Evolutionary conservation across 805 yeast species (phyloP).

Genomic region (Candida boidinii): DNA sequence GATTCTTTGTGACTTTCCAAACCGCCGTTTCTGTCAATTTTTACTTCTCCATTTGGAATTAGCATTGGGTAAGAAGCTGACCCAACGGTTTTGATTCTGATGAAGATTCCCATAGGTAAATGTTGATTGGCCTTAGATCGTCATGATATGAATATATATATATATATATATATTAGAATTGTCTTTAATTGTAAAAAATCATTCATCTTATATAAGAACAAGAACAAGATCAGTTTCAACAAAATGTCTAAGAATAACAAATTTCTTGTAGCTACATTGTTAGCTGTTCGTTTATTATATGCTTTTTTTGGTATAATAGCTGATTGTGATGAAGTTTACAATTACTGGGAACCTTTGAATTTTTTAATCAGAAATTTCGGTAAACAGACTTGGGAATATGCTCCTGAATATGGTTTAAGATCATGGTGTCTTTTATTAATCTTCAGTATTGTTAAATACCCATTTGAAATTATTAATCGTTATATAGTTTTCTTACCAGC

Average conservation of each 20-base stretch:
- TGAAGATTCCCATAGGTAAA: no score
- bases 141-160: no score
- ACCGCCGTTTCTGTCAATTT: no score
- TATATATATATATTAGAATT: no score
- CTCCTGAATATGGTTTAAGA: slow-evolving; percentile 81
- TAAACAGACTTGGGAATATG: slow-evolving; percentile 93
- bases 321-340: slow-evolving; percentile 89
- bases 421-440: slow-evolving; percentile 74
- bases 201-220: not conserved
- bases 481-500: not conserved
- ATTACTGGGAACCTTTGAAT: slow-evolving; percentile 93
- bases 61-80: no score
- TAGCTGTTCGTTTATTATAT: slow-evolving; percentile 25
- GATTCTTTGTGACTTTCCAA: no score
- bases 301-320: slow-evolving; percentile 61
- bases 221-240: slow-evolving; percentile 7
- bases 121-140: no score
- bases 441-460: slow-evolving; percentile 21
- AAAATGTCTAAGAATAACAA: slow-evolving; percentile 4
- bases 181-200: no score
- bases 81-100: no score
- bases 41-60: no score
- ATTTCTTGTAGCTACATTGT: slow-evolving; percentile 12
- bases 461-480: slow-evolving; percentile 10
- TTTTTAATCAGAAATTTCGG: slow-evolving; percentile 74